Conservation (phyloP, 208 protist genomes). For the Zelonia costaricensis region DNA sequence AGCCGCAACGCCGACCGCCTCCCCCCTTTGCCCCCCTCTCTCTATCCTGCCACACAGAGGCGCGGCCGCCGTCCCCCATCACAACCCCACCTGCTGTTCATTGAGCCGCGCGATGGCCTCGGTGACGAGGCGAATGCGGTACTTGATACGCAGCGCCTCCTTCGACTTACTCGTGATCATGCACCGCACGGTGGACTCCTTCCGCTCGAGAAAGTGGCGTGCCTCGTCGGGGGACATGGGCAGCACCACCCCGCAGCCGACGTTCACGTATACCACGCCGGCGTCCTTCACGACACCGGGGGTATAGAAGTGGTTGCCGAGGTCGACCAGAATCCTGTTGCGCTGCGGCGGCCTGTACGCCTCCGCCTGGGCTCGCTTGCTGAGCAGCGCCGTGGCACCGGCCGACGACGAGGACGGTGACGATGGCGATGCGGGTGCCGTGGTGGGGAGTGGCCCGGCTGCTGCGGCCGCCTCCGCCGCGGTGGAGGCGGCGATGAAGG, state of each 20-base stretch:
- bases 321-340: conserved; percentile 74
- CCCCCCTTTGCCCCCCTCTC: background rate
- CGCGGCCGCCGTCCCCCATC: background rate
- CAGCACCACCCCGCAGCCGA: conserved; percentile 83
- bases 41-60: background rate
- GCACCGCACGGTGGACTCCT: conserved; percentile 52
- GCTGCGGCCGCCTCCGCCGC: conserved; percentile 9
- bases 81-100: conserved; percentile 30
- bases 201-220: conserved; percentile 48
- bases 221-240: conserved; percentile 65
- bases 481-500: conserved; percentile 31
- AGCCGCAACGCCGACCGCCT: too few species aligned
- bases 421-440: too few species aligned
- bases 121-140: conserved; percentile 79
- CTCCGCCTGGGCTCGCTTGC: conserved; percentile 20
- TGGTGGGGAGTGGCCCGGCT: too few species aligned
- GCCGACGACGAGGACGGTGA: background rate
- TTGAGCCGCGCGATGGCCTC: conserved; percentile 69
- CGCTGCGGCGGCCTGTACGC: conserved; percentile 24
- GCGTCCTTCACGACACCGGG: conserved; percentile 51
- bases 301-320: conserved; percentile 80
- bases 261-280: conserved; percentile 54
- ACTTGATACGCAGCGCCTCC: conserved; percentile 71
- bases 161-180: conserved; percentile 33
- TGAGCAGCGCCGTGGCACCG: background rate